These are phyloP conservation scores for Epichloe sylvatica DNA, from an alignment of 2,329 filamentous ascomycete species.

Conservation along the genomic window DNA sequence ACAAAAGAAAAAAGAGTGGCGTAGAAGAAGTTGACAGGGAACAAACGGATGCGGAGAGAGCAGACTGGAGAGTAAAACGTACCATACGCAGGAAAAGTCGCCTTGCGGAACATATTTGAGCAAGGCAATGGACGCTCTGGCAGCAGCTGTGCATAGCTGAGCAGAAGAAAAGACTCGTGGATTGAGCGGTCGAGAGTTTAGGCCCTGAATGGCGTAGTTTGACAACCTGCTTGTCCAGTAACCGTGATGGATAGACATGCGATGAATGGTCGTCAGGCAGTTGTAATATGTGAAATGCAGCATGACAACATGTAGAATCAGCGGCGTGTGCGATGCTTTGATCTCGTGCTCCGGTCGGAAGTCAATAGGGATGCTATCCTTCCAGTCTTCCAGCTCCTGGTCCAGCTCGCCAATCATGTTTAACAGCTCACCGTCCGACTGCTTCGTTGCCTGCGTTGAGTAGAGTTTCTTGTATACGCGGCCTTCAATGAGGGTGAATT, in stretches of 20 bases:
- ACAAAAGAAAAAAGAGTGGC: not conserved
- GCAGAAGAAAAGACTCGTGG: slow-evolving; percentile 90
- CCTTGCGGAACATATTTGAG: slow-evolving; percentile 94
- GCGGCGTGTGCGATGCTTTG: slow-evolving; percentile 75
- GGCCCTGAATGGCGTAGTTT: slow-evolving; percentile 86
- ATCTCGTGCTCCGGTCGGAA: slow-evolving; percentile 97
- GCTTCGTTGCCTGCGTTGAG: slow-evolving; percentile 79
- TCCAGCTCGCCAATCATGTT: slow-evolving; percentile 95
- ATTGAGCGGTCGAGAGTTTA: slow-evolving; percentile 83
- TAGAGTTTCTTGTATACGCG: slow-evolving; percentile 89
- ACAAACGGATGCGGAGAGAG: not conserved
- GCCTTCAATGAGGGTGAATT: slow-evolving; percentile 82
- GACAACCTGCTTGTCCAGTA: slow-evolving; percentile 95
- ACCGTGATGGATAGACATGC: slow-evolving; percentile 95
- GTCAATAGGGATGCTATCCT: slow-evolving; percentile 85
- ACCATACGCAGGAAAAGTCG: slow-evolving; percentile 93
- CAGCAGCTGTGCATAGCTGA: slow-evolving; percentile 81
- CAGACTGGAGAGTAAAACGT: slow-evolving; percentile 22
- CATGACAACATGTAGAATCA: slow-evolving; percentile 90
- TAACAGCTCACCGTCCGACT: slow-evolving; percentile 81
- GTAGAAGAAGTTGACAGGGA: not conserved
- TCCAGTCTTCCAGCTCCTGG: slow-evolving; percentile 82
- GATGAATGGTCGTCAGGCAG: slow-evolving; percentile 90
- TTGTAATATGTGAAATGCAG: slow-evolving; percentile 97
- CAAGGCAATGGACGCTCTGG: slow-evolving; percentile 80